Conservation (phyloP, 805 yeast genomes). For the Cyberlindnera mycetangii region DNA sequence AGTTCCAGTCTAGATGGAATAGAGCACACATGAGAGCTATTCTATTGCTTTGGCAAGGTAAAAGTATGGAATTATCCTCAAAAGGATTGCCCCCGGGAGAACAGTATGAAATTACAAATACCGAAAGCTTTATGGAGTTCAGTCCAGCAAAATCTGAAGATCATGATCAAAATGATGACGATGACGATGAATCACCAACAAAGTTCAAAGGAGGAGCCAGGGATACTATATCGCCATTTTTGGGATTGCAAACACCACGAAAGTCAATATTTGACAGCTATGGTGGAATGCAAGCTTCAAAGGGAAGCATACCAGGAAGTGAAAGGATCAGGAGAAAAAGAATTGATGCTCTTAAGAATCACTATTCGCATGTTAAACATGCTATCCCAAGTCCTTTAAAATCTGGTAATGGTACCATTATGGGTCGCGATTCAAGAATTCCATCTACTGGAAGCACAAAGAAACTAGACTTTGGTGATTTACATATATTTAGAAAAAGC, state of each 20-base stretch:
- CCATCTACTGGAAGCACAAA: slow-evolving; percentile 7
- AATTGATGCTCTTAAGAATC: slow-evolving; percentile 35
- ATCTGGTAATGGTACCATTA: background rate
- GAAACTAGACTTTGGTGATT: slow-evolving; percentile 13
- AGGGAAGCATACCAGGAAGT: slow-evolving; percentile 35
- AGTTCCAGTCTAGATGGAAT: slow-evolving; percentile 37
- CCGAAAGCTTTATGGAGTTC: background rate
- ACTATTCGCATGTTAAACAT: slow-evolving; percentile 32
- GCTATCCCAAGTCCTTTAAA: slow-evolving; percentile 39
- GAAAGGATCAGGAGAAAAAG: slow-evolving; percentile 33
- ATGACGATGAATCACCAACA: slow-evolving; percentile 26
- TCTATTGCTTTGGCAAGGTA: slow-evolving; percentile 34
- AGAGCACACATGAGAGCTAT: slow-evolving; percentile 38
- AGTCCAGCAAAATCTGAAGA: slow-evolving; percentile 3
- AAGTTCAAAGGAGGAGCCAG: slow-evolving; percentile 6
- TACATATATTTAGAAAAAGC: slow-evolving; percentile 7
- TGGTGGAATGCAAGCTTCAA: background rate
- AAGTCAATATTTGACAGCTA: slow-evolving; percentile 12
- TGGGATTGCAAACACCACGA: slow-evolving; percentile 23
- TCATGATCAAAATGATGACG: too few species aligned
- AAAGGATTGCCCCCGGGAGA: background rate
- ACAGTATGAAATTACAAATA: slow-evolving; percentile 1
- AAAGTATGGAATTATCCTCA: background rate
- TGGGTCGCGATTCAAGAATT: background rate
- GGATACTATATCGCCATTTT: slow-evolving; percentile 5